Conservation (phyloP, 805 yeast species). For the Komagataella populi region DNA sequence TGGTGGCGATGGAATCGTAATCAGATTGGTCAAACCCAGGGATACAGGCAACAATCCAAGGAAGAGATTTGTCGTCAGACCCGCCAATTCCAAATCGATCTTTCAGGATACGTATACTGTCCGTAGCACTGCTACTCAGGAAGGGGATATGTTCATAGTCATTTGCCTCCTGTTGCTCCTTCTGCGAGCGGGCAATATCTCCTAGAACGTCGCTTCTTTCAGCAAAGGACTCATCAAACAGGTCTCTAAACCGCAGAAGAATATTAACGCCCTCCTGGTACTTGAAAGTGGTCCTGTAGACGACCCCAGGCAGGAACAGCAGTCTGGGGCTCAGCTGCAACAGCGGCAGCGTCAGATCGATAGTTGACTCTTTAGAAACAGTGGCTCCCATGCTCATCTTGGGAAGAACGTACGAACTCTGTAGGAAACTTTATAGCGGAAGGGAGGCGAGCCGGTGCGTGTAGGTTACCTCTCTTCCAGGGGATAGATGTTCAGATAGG, state of each 20-base stretch:
- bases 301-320: constrained; percentile 48
- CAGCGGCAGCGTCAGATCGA: constrained; percentile 9
- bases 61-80: neutral
- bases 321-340: constrained; percentile 10
- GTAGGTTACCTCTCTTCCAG: neutral
- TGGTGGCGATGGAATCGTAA: constrained; percentile 13
- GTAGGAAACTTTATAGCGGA: neutral
- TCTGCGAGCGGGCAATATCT: constrained; percentile 1
- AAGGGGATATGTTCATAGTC: constrained; percentile 1
- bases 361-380: neutral
- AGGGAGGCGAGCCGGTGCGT: neutral
- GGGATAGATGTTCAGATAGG: neutral
- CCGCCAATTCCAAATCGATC: neutral
- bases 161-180: constrained; percentile 3
- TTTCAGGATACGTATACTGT: neutral
- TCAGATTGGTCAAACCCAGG: constrained; percentile 9
- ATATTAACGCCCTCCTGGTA: constrained; percentile 32
- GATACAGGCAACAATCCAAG: constrained; percentile 12
- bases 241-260: constrained; percentile 21
- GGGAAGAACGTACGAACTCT: neutral
- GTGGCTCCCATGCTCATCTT: neutral
- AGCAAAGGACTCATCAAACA: neutral
- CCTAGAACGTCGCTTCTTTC: constrained; percentile 6
- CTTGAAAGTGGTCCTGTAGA: constrained; percentile 42
- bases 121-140: neutral